A percentile compares a stretch with the other conserved stretches of the same genome.
phyloP scores from a whole-genome alignment of 2,329 filamentous ascomycete genomes.

The Apiospora hydei region DNA sequence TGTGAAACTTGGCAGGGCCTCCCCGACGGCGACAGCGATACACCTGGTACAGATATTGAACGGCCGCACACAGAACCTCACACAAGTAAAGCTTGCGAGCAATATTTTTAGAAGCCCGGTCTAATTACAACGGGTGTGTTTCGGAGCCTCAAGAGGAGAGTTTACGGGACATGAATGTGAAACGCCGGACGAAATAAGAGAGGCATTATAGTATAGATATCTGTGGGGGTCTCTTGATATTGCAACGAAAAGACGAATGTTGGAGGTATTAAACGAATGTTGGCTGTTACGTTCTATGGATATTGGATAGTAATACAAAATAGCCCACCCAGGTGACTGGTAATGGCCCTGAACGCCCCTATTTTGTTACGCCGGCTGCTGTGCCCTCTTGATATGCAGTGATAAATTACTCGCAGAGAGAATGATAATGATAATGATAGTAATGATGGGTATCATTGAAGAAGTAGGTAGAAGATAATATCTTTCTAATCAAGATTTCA shows the following conservation, averaged over 20 bases:
- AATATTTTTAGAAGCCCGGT: too few species aligned
- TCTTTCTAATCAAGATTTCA: too few species aligned
- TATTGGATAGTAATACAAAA: neutral
- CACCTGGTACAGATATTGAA: neutral
- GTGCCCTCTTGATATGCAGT: neutral
- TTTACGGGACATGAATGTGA: neutral
- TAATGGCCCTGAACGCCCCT: neutral
- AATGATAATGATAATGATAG: neutral
- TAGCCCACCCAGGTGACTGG: neutral
- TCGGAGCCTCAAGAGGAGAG: neutral
- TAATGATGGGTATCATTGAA: neutral
- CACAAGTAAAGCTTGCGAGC: too few species aligned
- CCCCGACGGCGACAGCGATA: neutral
- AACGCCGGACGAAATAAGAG: too few species aligned
- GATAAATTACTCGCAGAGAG: neutral
- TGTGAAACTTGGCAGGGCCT: neutral
- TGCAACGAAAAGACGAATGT: too few species aligned
- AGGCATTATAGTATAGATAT: too few species aligned
- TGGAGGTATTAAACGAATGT: neutral
- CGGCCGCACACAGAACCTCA: too few species aligned
- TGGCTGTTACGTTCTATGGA: neutral
- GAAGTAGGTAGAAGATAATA: neutral
- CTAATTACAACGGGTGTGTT: too few species aligned
- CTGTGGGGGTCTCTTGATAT: too few species aligned
- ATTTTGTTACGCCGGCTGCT: neutral